A percentile compares a stretch with the other conserved stretches of the same genome.
Evolutionary conservation across 2,329 filamentous ascomycete species (phyloP).

Genomic region (Tolypocladium inflatum): DNA sequence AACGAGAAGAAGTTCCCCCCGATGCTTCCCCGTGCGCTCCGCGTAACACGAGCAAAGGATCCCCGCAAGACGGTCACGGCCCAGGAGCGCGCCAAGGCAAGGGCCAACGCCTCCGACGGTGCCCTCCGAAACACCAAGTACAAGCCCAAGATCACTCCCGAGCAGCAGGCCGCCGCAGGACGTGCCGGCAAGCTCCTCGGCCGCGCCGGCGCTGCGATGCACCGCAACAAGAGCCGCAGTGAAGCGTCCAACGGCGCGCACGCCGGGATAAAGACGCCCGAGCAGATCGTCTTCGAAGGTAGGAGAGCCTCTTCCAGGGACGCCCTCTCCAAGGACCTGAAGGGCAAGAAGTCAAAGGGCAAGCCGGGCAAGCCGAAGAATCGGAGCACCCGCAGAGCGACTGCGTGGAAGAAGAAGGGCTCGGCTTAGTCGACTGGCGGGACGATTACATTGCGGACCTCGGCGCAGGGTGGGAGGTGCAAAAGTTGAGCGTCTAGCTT

Average conservation of each 20-base stretch:
- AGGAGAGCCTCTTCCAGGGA: conserved; percentile 61
- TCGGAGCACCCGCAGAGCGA: conserved; percentile 28
- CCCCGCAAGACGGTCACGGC: conserved; percentile 49
- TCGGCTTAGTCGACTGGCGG: conserved; percentile 1
- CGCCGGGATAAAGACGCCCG: conserved; percentile 44
- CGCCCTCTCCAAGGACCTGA: conserved; percentile 53
- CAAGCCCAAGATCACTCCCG: conserved; percentile 59
- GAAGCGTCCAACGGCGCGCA: conserved; percentile 9
- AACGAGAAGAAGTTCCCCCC: conserved; percentile 90
- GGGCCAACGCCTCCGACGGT: conserved; percentile 24
- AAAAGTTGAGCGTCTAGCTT: background rate
- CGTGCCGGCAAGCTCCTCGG: conserved; percentile 67
- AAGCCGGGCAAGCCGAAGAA: conserved; percentile 27
- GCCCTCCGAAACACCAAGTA: conserved; percentile 42
- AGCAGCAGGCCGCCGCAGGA: conserved; percentile 63
- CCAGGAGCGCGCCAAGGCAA: conserved; percentile 21
- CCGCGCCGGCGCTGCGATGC: conserved; percentile 49
- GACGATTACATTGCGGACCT: background rate
- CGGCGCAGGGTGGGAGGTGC: background rate
- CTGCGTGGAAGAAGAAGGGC: conserved; percentile 35
- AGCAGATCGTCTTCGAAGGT: conserved; percentile 73
- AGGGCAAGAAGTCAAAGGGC: conserved; percentile 44
- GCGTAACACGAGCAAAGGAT: conserved; percentile 79
- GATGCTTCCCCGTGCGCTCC: conserved; percentile 79
- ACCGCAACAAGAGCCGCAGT: conserved; percentile 22